Percentiles rank a stretch among this genome's conserved stretches.
phyloP scores from a whole-genome alignment of 768 basidiomycete genomes.

The Tricholoma sp. region DNA sequence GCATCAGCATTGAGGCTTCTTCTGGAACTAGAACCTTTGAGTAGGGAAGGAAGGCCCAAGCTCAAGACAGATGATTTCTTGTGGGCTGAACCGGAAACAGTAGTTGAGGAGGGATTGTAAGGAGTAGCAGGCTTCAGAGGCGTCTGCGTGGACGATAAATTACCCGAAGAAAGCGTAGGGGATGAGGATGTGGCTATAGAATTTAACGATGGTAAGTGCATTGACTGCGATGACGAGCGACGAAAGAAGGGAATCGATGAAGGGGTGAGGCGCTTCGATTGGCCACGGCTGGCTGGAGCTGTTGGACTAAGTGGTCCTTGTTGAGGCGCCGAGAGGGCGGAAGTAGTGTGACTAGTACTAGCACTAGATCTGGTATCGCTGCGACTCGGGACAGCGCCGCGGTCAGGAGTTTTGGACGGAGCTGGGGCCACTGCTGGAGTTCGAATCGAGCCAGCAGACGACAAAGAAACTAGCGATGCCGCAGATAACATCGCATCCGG shows the following conservation, averaged over 20 bases:
- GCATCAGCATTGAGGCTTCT: constrained; percentile 71
- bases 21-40: constrained; percentile 75
- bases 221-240: constrained; percentile 84
- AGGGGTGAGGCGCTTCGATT: constrained; percentile 80
- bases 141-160: constrained; percentile 33
- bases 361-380: constrained; percentile 74
- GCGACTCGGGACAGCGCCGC: constrained; percentile 49
- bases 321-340: constrained; percentile 47
- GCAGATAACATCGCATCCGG: constrained; percentile 75
- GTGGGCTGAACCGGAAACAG: constrained; percentile 54
- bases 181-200: constrained; percentile 48
- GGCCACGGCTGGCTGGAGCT: constrained; percentile 60
- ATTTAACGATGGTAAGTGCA: constrained; percentile 56
- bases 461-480: constrained; percentile 70
- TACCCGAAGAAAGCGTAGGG: constrained; percentile 39
- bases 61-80: constrained; percentile 84
- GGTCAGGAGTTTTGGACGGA: constrained; percentile 62
- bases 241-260: constrained; percentile 94
- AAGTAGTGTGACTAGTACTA: constrained; percentile 58
- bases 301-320: constrained; percentile 68
- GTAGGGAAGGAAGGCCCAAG: constrained; percentile 71
- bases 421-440: constrained; percentile 39
- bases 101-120: constrained; percentile 47
- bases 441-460: constrained; percentile 64
- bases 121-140: constrained; percentile 45